Evolutionary conservation across 2,329 filamentous ascomycete genomes (phyloP).

Genomic region (Orbilia quercus): DNA sequence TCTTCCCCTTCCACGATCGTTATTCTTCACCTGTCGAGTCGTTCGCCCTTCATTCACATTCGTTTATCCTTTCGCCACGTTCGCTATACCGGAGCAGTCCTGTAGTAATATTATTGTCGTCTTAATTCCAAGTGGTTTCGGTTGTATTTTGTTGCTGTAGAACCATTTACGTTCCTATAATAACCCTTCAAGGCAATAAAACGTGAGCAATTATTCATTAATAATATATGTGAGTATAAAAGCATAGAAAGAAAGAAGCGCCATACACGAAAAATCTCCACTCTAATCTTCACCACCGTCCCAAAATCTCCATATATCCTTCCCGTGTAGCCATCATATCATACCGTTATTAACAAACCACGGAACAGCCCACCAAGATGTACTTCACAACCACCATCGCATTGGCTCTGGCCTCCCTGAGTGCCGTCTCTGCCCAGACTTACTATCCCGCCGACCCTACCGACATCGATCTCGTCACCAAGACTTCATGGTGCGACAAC

Average conservation of each 20-base stretch:
- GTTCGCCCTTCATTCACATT: constrained; percentile 40
- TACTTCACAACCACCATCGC: constrained; percentile 47
- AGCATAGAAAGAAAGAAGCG: too few relatives aligned
- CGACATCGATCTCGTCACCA: constrained; percentile 48
- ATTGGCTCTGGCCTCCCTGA: constrained; percentile 33
- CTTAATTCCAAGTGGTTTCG: constrained; percentile 26
- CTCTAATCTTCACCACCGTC: not conserved
- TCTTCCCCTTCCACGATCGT: constrained; percentile 23
- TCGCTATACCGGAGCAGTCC: constrained; percentile 39
- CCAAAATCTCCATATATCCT: too few relatives aligned
- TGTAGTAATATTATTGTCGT: constrained; percentile 34
- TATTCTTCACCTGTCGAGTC: constrained; percentile 8
- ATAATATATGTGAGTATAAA: not conserved
- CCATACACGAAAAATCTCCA: too few relatives aligned
- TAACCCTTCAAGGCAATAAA: not conserved
- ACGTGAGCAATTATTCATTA: not conserved
- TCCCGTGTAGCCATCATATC: too few relatives aligned
- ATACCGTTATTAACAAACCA: constrained; percentile 3
- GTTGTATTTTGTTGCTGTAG: constrained; percentile 32
- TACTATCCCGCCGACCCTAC: constrained; percentile 46
- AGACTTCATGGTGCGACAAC: constrained; percentile 46
- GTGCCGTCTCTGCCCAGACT: constrained; percentile 43
- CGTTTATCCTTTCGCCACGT: constrained; percentile 38
- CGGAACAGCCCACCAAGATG: constrained; percentile 24
- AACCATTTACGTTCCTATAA: not conserved